These are phyloP conservation scores for Trypanosoma scelopori DNA, from an alignment of 208 protist species.

Conservation along the genomic window DNA sequence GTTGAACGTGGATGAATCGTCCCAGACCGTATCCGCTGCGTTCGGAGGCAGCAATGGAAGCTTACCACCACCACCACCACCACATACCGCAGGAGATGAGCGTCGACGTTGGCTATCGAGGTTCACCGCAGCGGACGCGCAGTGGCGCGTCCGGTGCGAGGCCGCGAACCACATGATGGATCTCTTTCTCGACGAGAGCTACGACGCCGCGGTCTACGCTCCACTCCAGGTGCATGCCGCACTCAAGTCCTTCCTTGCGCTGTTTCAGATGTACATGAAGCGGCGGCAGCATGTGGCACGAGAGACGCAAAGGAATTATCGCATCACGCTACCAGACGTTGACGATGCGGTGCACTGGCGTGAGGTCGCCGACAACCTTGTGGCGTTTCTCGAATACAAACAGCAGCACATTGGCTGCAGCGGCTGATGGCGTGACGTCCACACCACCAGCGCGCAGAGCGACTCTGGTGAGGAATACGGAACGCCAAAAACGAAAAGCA, in stretches of 20 bases:
- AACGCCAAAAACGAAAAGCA: no score
- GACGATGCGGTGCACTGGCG: slow-evolving; percentile 53
- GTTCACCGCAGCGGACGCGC: slow-evolving; percentile 42
- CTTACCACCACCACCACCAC: slow-evolving; percentile 16
- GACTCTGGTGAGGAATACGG: not conserved
- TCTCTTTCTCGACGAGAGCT: slow-evolving; percentile 70
- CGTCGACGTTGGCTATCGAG: slow-evolving; percentile 41
- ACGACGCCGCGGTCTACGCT: slow-evolving; percentile 64
- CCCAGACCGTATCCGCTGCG: not conserved
- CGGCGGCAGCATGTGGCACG: slow-evolving; percentile 44
- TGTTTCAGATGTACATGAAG: slow-evolving; percentile 53
- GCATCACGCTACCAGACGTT: slow-evolving; percentile 31
- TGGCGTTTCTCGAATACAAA: slow-evolving; percentile 76
- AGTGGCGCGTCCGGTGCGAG: slow-evolving; percentile 62
- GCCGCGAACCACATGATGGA: slow-evolving; percentile 79
- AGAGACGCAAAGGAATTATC: slow-evolving; percentile 41
- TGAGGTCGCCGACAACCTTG: slow-evolving; percentile 70
- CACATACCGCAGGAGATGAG: slow-evolving; percentile 26
- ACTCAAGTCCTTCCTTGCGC: slow-evolving; percentile 35
- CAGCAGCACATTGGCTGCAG: slow-evolving; percentile 27
- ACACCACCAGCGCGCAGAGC: not conserved
- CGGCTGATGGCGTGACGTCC: not conserved
- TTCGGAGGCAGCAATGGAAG: no score
- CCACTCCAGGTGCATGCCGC: slow-evolving; percentile 49
- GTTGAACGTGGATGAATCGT: slow-evolving; percentile 26